Evolutionary conservation across 2,329 filamentous ascomycete species (phyloP).

Genomic region (Arthrobotrys entomopaga): DNA sequence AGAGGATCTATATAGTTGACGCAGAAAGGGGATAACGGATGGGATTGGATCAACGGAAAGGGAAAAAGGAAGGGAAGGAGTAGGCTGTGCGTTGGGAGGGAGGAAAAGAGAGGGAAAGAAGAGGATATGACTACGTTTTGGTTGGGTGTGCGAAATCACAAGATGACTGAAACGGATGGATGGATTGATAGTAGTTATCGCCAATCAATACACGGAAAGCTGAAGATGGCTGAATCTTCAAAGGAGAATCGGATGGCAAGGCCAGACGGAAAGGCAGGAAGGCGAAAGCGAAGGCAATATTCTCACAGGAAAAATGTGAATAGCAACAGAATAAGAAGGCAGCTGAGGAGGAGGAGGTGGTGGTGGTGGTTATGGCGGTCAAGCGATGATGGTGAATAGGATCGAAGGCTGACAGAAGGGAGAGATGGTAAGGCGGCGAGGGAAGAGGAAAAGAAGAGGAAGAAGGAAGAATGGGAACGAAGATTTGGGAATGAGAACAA

Average conservation of each 20-base stretch:
- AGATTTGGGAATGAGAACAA: conserved; percentile 1
- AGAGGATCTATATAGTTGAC: not conserved
- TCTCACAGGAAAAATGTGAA: not conserved
- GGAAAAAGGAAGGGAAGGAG: not conserved
- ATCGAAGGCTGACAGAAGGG: conserved; percentile 19
- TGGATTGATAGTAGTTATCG: too few species aligned
- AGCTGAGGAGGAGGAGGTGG: not conserved
- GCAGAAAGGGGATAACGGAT: not conserved
- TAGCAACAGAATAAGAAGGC: not conserved
- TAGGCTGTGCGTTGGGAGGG: not conserved
- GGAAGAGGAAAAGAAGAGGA: conserved; percentile 14
- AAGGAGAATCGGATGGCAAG: conserved; percentile 11
- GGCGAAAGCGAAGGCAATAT: conserved; percentile 29
- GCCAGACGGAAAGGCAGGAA: conserved; percentile 7
- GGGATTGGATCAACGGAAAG: too few species aligned
- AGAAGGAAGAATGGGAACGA: conserved; percentile 3
- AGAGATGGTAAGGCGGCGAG: conserved; percentile 7
- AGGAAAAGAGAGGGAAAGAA: not conserved
- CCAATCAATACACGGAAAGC: too few species aligned
- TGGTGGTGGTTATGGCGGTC: not conserved
- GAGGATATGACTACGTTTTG: conserved; percentile 48
- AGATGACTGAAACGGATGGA: not conserved
- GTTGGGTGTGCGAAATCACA: conserved; percentile 29
- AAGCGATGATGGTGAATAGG: not conserved
- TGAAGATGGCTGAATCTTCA: conserved; percentile 11